phyloP scores from a whole-genome alignment of 768 basidiomycete genomes.

The Strobilomyces confusus region DNA sequence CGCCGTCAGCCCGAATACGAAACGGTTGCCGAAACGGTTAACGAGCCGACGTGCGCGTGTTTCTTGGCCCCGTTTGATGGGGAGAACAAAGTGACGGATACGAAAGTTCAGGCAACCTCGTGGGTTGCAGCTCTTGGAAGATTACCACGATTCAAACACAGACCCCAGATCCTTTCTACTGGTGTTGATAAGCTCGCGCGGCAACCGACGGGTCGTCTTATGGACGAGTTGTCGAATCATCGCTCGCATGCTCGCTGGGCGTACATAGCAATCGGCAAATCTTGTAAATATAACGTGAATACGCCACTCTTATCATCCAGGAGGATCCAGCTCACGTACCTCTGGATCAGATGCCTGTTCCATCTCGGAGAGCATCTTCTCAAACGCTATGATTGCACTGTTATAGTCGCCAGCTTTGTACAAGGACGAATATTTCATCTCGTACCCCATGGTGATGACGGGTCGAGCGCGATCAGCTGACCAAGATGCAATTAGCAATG shows the following conservation, averaged over 20 bases:
- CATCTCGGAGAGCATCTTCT: not conserved
- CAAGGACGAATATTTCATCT: not conserved
- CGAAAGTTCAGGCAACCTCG: not conserved
- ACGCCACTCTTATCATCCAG: no score
- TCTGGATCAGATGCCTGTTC: not conserved
- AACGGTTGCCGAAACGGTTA: not conserved
- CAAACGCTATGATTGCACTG: not conserved
- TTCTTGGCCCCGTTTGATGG: not conserved
- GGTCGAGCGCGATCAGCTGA: not conserved
- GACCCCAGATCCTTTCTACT: not conserved
- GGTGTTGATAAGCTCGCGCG: no score
- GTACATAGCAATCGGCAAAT: no score
- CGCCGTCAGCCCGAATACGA: not conserved
- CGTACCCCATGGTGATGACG: not conserved
- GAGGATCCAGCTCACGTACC: not conserved
- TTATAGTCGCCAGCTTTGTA: not conserved
- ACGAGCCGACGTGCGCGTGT: not conserved
- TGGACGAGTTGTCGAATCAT: not conserved
- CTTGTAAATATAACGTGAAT: not conserved
- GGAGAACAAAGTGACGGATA: not conserved
- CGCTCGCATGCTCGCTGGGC: not conserved
- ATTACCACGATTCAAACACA: not conserved
- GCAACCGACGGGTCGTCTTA: no score
- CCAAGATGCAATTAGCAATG: not conserved
- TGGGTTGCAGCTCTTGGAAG: not conserved